Evolutionary conservation across 495 filamentous ascomycete genomes (phyloP), one percentile per base, ranked within the genome.

Genomic region (Aspergillus baeticus): DNA sequence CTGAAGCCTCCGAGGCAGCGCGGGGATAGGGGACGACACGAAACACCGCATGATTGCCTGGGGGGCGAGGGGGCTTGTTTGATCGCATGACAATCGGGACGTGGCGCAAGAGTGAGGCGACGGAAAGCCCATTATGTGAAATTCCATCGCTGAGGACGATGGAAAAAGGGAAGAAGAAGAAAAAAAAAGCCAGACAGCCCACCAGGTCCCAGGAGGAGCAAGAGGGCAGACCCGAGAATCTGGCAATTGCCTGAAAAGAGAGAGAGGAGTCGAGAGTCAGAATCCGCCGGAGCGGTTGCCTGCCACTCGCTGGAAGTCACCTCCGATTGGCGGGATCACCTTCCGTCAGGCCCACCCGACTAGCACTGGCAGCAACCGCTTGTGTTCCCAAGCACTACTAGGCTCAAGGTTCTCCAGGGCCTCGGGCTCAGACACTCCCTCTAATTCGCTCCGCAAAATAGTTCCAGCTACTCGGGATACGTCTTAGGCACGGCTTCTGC

Each of bases 1-100:
- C 33, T 23, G 47, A 38, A 10, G 21, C 35, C 13, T 15, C 46
- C 18, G 47, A 10, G 10, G 47, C 7, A 21, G 18, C 8, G 34
- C 34, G 33, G 20, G 47, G 47, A 17, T 38, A 50, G 20, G 47
- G 23, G 34, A 50, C 47, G 47, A 50, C 34, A 7, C 47, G 47
- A 38, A 50, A 50, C 10, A 38, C 10, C 5, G 47, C 47, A 50
- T 50, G 10, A 13, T 50, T 50, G 34, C 34, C 47, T 6, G 46
- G 15, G 5, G 47, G 47, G 21, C 47, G 47, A 23, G 20, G 34
- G 34, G 18, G 47, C 5, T 50, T 50, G 36, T 50, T 50, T 14
- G 34, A 38, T 50, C 47, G 47, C 47, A 50, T 50, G 34, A 20
- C 47, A 38, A 20, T 6, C 3, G 33, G 21, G 18, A 23, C 44